Evolutionary conservation across 2,329 filamentous ascomycete species (phyloP), one percentile per base, ranked within the genome.

Genomic region (Chaetomiaceae sp.): DNA sequence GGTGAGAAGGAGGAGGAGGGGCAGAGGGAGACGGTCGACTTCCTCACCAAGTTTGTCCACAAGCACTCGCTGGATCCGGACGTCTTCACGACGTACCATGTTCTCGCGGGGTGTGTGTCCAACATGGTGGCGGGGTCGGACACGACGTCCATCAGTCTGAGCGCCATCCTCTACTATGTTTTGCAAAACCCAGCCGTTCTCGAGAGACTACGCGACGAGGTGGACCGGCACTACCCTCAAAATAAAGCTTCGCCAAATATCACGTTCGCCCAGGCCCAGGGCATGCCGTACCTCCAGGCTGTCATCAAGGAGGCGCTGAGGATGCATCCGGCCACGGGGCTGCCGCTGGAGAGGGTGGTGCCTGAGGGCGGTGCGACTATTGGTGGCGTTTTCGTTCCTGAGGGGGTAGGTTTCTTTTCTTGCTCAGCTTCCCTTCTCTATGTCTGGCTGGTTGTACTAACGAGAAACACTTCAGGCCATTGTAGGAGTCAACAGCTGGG

Each of bases 401-500:
- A 33, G 27, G 47, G 47, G 14, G 47, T 43, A 34, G 6, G 38
- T 42, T 31, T 20, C 25, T 20, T 12, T 22, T 29, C n/a, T 14
- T 48, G 7, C 9, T 22, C 14, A 22, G 4, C 2, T 2, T 36
- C 42, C 25, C 25, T 27, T 9, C 25, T 5, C 25, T 6, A 27
- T 33, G 33, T 5, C 40, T 22, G 8, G 3, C 12, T 40, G 17
- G 23, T 12, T n/a, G n/a, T n/a, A n/a, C n/a, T n/a, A n/a, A n/a
- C n/a, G n/a, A 3, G 5, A 11, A 38, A 29, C 4, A 27, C 27
- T 31, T 11, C 6, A 50, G 47, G 6, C 15, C 29, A 36, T 36
- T 22, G 31, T 50, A 1, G 47, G 47, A 12, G 37, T 43, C 38
- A 50, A 50, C 38, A 43, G 38, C 38, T 50, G 38, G 47, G 47